Base-by-base conservation (phyloP, 305 asterid species). In the Solanum hybrid region DNA sequence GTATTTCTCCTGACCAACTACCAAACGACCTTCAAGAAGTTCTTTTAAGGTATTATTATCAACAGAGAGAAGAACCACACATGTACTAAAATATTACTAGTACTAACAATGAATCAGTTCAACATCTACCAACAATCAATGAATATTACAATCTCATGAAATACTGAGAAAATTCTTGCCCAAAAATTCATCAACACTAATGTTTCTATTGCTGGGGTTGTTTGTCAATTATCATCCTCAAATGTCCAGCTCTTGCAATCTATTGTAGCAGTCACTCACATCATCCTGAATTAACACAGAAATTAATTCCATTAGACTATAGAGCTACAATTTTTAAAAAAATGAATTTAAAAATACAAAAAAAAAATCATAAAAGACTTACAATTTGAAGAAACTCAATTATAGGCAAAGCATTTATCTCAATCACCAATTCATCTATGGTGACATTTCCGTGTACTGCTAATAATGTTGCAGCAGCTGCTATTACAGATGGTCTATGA, bases 401-500 rank as follows among this genome's bases (percentile, higher is more conserved):
- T 81, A 92, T 86, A 80, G 88, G 79, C 82, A 93, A 89, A 35
- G 88, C 84, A 37, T 88, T 87, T 66, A 95, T 89, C 88, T 86
- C 93, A 75, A 87, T 88, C 91, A 89, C 90, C 90, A 96, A 71
- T 26, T 92, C 90, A 17, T 93, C 89, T 88, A 86, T 92, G 5
- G 91, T 90, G 88, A 94, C 89, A 32, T 86, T 90, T 87, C 89
- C 89, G 92, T 94, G 94, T 89, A 94, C 3, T 80, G 90, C 94
- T 89, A 92, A 34, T 92, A 96, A 93, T 91, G 96, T 92, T 78
- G 97, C 96, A 77, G 98, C 95, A 86, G 96, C 98, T 85, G 96
- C 98, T 84, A 95, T 88, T 69, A 91, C 93, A 86, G 97, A 95
- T 90, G 98, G 91, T 79, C 84, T 92, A 77, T 91, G 29, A 85